phyloP scores from a whole-genome alignment of 1,284 basidiomycete species.

The Ganoderma lucidum region DNA sequence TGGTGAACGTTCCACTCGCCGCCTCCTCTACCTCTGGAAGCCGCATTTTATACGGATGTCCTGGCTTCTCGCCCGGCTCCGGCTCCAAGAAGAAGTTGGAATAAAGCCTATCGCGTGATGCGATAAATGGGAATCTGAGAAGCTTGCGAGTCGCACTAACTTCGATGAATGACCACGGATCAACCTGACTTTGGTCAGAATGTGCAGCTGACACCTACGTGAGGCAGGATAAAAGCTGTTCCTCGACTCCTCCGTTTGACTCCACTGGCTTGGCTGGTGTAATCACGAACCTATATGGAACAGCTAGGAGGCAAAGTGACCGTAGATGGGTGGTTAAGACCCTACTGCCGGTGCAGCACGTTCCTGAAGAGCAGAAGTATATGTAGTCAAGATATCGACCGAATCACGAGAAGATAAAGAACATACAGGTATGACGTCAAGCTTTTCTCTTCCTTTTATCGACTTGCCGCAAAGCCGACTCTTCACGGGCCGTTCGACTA shows the following conservation, averaged over 20 bases:
- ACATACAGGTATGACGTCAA: constrained; percentile 28
- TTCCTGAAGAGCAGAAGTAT: constrained; percentile 2
- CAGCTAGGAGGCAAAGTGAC: neutral
- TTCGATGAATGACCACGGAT: constrained; percentile 29
- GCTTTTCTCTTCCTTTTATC: constrained; percentile 13
- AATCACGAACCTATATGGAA: neutral
- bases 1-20: constrained; percentile 24
- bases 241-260: neutral
- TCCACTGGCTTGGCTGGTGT: neutral
- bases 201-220: constrained; percentile 16
- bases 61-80: constrained; percentile 12
- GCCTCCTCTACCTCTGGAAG: constrained; percentile 10
- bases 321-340: neutral
- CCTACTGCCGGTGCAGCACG: neutral
- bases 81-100: constrained; percentile 12
- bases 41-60: constrained; percentile 28
- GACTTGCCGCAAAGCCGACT: constrained; percentile 18
- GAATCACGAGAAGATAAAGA: constrained; percentile 18
- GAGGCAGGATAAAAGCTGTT: constrained; percentile 12
- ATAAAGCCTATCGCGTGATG: constrained; percentile 26
- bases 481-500: constrained; percentile 17
- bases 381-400: constrained; percentile 8
- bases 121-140: constrained; percentile 22
- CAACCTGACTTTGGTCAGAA: constrained; percentile 15
- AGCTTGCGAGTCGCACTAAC: constrained; percentile 21